These are phyloP conservation scores for Aspergillus niger DNA, from an alignment of 2,329 filamentous ascomycete genomes.

Conservation along the genomic window DNA sequence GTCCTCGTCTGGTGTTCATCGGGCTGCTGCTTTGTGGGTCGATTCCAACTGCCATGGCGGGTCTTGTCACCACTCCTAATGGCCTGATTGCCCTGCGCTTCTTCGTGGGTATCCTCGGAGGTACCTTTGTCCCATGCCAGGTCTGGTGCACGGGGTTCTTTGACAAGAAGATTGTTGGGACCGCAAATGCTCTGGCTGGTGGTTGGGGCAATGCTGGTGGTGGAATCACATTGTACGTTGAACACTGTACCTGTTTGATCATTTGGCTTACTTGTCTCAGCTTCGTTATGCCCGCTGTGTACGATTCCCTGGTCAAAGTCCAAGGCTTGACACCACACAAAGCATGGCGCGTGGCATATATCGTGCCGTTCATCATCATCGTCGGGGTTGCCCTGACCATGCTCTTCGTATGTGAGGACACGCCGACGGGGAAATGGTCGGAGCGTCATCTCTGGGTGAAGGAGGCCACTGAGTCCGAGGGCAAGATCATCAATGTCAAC, in stretches of 20 bases:
- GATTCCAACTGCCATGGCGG: constrained; percentile 79
- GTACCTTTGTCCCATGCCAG: constrained; percentile 63
- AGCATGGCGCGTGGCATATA: constrained; percentile 82
- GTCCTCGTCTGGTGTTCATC: constrained; percentile 77
- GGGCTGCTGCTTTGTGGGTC: constrained; percentile 74
- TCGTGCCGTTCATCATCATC: constrained; percentile 80
- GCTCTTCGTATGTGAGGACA: constrained; percentile 75
- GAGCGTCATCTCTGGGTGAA: constrained; percentile 65
- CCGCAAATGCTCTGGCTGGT: constrained; percentile 80
- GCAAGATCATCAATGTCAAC: constrained; percentile 35
- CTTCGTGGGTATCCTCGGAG: constrained; percentile 48
- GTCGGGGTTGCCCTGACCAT: constrained; percentile 66
- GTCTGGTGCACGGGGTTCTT: constrained; percentile 94
- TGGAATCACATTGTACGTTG: constrained; percentile 72
- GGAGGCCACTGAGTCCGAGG: constrained; percentile 34
- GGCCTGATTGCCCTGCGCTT: constrained; percentile 47
- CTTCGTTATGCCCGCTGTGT: constrained; percentile 90
- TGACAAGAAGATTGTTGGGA: constrained; percentile 88
- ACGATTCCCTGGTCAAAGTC: constrained; percentile 68
- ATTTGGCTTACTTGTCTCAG: constrained; percentile 22
- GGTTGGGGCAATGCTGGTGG: constrained; percentile 87
- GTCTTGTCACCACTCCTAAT: constrained; percentile 69
- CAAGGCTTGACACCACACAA: constrained; percentile 64
- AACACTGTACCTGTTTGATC: too few species aligned
- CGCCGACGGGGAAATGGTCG: constrained; percentile 78